Percentiles rank a stretch among this genome's conserved stretches.
These are phyloP conservation scores for Erodium texanum DNA, from an alignment of 441 rosid genomes.

Conservation along the genomic window DNA sequence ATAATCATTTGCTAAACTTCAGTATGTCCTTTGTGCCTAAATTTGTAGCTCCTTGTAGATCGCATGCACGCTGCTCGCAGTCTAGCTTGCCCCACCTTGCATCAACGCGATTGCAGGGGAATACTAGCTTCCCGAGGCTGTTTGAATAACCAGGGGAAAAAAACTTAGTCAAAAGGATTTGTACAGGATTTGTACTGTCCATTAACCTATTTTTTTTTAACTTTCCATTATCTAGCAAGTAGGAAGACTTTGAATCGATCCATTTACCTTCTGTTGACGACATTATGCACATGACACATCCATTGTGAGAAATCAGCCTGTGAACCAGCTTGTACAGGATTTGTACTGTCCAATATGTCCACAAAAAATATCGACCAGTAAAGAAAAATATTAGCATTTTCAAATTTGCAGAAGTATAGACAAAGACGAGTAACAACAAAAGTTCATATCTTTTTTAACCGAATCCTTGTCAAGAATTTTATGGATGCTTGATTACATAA, in stretches of 20 bases:
- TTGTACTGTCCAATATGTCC: slow-evolving; percentile 39
- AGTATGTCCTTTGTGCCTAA: background rate
- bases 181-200: no score
- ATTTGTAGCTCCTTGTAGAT: slow-evolving; percentile 56
- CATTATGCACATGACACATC: slow-evolving; percentile 84
- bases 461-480: background rate
- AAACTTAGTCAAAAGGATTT: background rate
- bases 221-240: background rate
- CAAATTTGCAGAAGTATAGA: background rate
- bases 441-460: background rate
- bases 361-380: slow-evolving; percentile 1
- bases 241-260: background rate
- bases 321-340: slow-evolving; percentile 71
- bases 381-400: background rate
- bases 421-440: background rate
- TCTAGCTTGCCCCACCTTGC: slow-evolving; percentile 99
- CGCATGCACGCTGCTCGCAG: slow-evolving; percentile 78
- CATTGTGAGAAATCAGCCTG: slow-evolving; percentile 83
- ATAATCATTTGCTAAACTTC: background rate
- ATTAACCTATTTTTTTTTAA: no score
- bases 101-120: slow-evolving; percentile 82
- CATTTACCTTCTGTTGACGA: slow-evolving; percentile 77
- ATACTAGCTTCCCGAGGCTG: slow-evolving; percentile 72
- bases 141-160: slow-evolving; percentile 4
- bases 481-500: background rate